Evolutionary conservation across 1,284 basidiomycete genomes (phyloP).

Genomic region (Xerocomus minutiporus): DNA sequence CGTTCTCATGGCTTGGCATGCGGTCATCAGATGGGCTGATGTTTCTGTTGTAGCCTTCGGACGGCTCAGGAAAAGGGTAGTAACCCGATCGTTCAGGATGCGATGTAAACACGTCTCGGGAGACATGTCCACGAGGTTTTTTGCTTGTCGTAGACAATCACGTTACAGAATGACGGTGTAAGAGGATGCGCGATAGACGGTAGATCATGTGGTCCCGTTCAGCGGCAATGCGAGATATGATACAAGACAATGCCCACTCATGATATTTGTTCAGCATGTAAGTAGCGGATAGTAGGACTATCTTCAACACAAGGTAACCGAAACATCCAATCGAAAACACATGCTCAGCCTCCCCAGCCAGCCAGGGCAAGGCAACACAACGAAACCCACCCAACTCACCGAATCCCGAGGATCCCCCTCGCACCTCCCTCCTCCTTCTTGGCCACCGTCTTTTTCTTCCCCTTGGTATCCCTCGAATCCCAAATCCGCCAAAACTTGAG

Average conservation of each 20-base stretch:
- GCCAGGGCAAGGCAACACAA: not conserved
- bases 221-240: not conserved
- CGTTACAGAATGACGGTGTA: not conserved
- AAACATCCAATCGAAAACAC: not conserved
- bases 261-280: not conserved
- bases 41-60: slow-evolving; percentile 47
- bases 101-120: slow-evolving; percentile 1
- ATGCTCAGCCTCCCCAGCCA: not conserved
- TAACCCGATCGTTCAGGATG: slow-evolving; percentile 53
- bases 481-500: slow-evolving; percentile 89
- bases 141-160: not conserved
- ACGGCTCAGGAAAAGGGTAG: slow-evolving; percentile 75
- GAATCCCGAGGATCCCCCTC: slow-evolving; percentile 34
- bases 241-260: not conserved
- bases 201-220: not conserved
- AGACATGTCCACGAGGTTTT: not conserved
- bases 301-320: not conserved
- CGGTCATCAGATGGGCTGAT: not conserved
- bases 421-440: slow-evolving; percentile 36
- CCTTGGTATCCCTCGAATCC: slow-evolving; percentile 49
- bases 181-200: not conserved
- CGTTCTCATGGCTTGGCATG: slow-evolving; percentile 9
- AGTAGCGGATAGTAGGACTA: not conserved
- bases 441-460: slow-evolving; percentile 41
- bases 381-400: slow-evolving; percentile 16